A percentile compares a stretch with the other conserved stretches of the same genome.
These are phyloP conservation scores for Tricholoma terreum DNA, from an alignment of 768 basidiomycete species.

Conservation along the genomic window DNA sequence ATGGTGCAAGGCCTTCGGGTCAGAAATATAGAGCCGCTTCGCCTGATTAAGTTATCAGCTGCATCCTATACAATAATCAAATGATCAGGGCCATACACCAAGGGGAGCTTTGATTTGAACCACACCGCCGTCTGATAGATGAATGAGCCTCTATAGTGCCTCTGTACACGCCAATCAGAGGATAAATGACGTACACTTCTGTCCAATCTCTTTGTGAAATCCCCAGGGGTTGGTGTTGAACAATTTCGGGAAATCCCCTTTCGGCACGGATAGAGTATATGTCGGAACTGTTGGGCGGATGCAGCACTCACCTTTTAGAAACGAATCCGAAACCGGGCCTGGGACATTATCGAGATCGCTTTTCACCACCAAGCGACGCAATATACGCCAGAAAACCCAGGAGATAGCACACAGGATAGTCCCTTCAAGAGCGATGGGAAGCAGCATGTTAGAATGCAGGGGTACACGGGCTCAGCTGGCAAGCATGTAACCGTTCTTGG, in stretches of 20 bases:
- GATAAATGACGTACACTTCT: not conserved
- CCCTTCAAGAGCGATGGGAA: not conserved
- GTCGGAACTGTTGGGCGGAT: too few relatives aligned
- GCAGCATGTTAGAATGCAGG: constrained; percentile 1
- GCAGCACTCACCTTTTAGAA: constrained; percentile 29
- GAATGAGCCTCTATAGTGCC: not conserved
- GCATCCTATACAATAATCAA: too few relatives aligned
- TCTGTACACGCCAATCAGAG: not conserved
- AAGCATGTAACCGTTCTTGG: too few relatives aligned
- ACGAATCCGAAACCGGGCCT: constrained; percentile 29
- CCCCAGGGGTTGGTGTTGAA: not conserved
- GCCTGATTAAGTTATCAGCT: not conserved
- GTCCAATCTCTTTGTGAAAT: not conserved
- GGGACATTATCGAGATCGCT: constrained; percentile 32
- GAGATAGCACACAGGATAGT: constrained; percentile 6
- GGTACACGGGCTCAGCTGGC: too few relatives aligned
- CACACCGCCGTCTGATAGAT: constrained; percentile 15
- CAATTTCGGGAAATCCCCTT: not conserved
- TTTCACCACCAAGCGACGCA: constrained; percentile 14
- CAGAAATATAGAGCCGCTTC: constrained; percentile 30
- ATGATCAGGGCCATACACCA: constrained; percentile 15
- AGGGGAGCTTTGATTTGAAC: constrained; percentile 14
- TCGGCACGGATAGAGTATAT: not conserved
- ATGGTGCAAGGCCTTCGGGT: constrained; percentile 35
- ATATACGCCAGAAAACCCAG: constrained; percentile 15